Percentiles rank a stretch among this genome's conserved stretches.
Conservation (phyloP, 208 protist genomes). For the Leishmania tarentolae region DNA sequence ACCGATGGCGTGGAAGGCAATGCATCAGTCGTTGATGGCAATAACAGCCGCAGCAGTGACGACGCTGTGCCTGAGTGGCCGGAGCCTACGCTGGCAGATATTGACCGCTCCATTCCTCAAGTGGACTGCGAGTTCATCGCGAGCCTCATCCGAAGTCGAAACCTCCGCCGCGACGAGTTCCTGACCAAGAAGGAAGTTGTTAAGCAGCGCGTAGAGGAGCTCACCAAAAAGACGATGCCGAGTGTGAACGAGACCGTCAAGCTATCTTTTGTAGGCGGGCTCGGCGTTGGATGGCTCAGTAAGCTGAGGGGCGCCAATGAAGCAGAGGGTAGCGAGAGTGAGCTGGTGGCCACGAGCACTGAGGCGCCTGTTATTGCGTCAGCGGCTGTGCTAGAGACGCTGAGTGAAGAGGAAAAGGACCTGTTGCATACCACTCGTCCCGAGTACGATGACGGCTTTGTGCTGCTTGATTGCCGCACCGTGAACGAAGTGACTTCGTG, state of each 20-base stretch:
- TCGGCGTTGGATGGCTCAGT: constrained; percentile 30
- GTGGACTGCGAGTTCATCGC: constrained; percentile 83
- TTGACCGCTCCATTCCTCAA: constrained; percentile 81
- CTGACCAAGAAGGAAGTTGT: constrained; percentile 46
- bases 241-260: constrained; percentile 41
- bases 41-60: background rate
- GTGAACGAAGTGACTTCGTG: constrained; percentile 86
- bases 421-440: constrained; percentile 51
- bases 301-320: constrained; percentile 11
- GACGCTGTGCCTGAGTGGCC: constrained; percentile 34
- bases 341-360: constrained; percentile 34
- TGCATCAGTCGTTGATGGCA: background rate
- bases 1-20: background rate
- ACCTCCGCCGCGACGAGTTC: constrained; percentile 50
- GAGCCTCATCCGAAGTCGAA: constrained; percentile 64
- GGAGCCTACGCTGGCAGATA: constrained; percentile 70
- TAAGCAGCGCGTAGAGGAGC: constrained; percentile 47
- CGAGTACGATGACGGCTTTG: constrained; percentile 80
- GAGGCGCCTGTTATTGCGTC: constrained; percentile 46
- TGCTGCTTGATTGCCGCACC: constrained; percentile 81
- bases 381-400: constrained; percentile 41
- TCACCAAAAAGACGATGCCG: constrained; percentile 38
- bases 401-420: constrained; percentile 55
- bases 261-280: constrained; percentile 41
- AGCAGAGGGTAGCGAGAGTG: constrained; percentile 19